Base-by-base conservation (phyloP, 2,329 filamentous ascomycete species). In the Lecanicillium sp. region DNA sequence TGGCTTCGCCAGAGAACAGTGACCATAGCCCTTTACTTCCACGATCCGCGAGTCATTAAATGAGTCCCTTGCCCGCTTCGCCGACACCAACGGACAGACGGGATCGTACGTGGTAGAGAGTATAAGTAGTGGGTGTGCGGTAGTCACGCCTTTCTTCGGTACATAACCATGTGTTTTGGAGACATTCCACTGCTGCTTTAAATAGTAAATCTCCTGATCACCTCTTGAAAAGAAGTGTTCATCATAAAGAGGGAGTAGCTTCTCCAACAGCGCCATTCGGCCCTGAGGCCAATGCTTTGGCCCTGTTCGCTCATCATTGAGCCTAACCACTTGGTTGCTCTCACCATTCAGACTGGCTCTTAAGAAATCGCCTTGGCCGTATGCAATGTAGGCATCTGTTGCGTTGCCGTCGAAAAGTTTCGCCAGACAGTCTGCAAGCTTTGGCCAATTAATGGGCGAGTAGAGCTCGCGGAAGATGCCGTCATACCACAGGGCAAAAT, bases 61-160 rank as follows among this genome's bases (percentile, higher is more conserved):
- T 0, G 55, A 54, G 2, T 47, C 46, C 3, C 54, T 52, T 0
- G 65, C 64, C 0, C 48, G 51, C 17, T 48, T 48, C 1, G 65
- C 64, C 3, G 64, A 67, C 1, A 55, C 43, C 1, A 67, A 44
- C 2, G 65, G 58, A 16, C 75, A 80, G 1, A 80, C 71, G 0
- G 78, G 77, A 4, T 62, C 57, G 19, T 55, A 54, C 1, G 49
- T 52, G 0, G 50, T 60, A 1, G 54, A 55, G 6, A 62, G 38
- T 1, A 62, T 46, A 0, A 62, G 48, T 1, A 62, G 33, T 13
- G 58, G 58, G 15, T 58, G 43, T 0, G 45, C 48, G 2, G 55
- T 60, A 16, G 47, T 35, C 30, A 81, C 48, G 2, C 42, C 40
- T 3, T 37, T n/a, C 1, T 32, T 41, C 0, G 56, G 55, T 9